Percentiles rank a stretch among this genome's conserved stretches.
phyloP scores from a whole-genome alignment of 2,329 filamentous ascomycete genomes.

The Pseudogymnoascus sp. region DNA sequence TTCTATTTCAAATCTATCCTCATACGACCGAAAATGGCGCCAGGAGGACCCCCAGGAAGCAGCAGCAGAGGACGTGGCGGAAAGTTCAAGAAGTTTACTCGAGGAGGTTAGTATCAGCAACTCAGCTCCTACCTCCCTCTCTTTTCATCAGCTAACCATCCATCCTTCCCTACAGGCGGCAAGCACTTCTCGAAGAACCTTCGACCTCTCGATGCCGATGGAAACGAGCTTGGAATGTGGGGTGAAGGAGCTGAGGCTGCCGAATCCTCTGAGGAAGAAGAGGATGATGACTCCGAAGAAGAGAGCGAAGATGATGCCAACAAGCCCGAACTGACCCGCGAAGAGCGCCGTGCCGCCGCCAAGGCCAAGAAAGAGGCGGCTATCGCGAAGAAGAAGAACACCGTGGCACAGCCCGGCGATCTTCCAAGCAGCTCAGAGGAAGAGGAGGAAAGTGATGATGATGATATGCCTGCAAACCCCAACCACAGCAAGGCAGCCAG shows the following conservation, averaged over 20 bases:
- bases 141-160: constrained; percentile 19
- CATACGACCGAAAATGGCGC: constrained; percentile 36
- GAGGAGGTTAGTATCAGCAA: constrained; percentile 59
- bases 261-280: constrained; percentile 41
- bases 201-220: constrained; percentile 78
- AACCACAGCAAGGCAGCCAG: constrained; percentile 76
- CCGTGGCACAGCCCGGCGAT: constrained; percentile 72
- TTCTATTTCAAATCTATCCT: constrained; percentile 13
- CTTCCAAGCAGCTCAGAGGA: constrained; percentile 63
- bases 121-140: neutral
- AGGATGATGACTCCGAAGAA: constrained; percentile 44
- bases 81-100: constrained; percentile 88
- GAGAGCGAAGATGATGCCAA: constrained; percentile 38
- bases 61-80: constrained; percentile 66
- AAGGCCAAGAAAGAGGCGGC: constrained; percentile 89
- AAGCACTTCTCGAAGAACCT: constrained; percentile 93
- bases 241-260: constrained; percentile 55
- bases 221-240: constrained; percentile 61
- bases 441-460: constrained; percentile 45
- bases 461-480: constrained; percentile 74
- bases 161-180: constrained; percentile 51
- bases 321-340: constrained; percentile 59
- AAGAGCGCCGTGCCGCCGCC: constrained; percentile 77
- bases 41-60: constrained; percentile 35
- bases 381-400: constrained; percentile 64